These are phyloP conservation scores for Lathyrus tuberosus DNA, from an alignment of 306 rosid genomes.

Conservation along the genomic window DNA sequence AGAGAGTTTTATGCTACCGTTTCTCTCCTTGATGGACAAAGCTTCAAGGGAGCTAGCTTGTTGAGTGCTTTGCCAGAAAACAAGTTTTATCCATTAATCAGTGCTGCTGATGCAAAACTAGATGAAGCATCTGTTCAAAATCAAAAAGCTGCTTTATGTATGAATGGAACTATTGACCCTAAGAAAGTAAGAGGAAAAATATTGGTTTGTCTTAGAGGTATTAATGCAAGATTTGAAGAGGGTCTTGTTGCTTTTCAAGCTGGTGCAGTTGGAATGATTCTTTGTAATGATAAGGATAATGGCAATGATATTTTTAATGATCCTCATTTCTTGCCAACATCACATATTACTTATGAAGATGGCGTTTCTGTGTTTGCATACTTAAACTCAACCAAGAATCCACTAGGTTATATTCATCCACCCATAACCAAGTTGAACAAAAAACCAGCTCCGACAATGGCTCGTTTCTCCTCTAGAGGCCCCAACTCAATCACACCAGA, in stretches of 20 bases:
- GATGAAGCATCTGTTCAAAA: conserved; percentile 20
- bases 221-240: conserved; percentile 47
- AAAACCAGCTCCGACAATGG: conserved; percentile 74
- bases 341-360: conserved; percentile 54
- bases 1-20: conserved; percentile 51
- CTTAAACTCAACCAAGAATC: conserved; percentile 56
- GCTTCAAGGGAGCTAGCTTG: conserved; percentile 65
- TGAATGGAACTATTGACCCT: conserved; percentile 51
- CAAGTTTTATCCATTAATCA: conserved; percentile 62
- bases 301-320: conserved; percentile 53
- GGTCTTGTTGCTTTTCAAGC: conserved; percentile 55
- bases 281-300: conserved; percentile 48
- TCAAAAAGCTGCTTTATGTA: conserved; percentile 49
- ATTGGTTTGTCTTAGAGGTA: conserved; percentile 65
- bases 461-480: conserved; percentile 73
- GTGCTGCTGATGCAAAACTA: conserved; percentile 47
- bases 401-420: conserved; percentile 56
- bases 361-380: conserved; percentile 52
- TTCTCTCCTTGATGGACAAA: conserved; percentile 54
- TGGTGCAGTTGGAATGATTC: conserved; percentile 82
- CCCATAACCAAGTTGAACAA: conserved; percentile 39
- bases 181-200: conserved; percentile 59
- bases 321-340: conserved; percentile 61
- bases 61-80: conserved; percentile 41
- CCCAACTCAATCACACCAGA: conserved; percentile 61